Evolutionary conservation across 805 yeast genomes (phyloP).

Genomic region (Starmerella khaoyaiensis): DNA sequence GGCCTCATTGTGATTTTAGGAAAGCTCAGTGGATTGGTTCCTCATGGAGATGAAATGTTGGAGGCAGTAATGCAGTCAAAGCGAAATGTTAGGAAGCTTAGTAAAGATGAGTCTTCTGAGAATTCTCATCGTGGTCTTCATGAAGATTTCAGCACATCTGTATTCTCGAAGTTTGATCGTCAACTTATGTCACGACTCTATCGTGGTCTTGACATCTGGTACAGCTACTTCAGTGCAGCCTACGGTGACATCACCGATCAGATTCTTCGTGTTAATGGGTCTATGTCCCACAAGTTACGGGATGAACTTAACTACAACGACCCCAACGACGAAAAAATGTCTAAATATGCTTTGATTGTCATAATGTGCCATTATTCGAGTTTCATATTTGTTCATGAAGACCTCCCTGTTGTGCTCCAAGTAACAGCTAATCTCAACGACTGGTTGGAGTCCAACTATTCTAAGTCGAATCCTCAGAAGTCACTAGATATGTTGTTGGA

Average conservation of each 20-base stretch:
- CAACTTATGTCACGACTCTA: constrained; percentile 23
- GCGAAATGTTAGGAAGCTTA: too few relatives aligned
- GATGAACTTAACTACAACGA: constrained; percentile 15
- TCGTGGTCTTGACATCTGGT: constrained; percentile 27
- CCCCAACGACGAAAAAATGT: constrained; percentile 17
- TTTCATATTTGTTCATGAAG: constrained; percentile 25
- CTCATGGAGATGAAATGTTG: constrained; percentile 17
- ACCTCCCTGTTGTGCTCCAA: constrained; percentile 23
- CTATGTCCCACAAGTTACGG: constrained; percentile 16
- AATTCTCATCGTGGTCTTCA: constrained; percentile 1
- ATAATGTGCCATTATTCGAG: constrained; percentile 24
- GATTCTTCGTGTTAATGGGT: constrained; percentile 18
- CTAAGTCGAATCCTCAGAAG: too few relatives aligned
- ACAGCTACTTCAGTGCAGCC: constrained; percentile 21
- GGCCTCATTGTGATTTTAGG: constrained; percentile 25
- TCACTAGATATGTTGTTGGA: constrained; percentile 17
- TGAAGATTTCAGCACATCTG: too few relatives aligned
- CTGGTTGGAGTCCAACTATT: constrained; percentile 16
- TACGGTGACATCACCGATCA: constrained; percentile 23
- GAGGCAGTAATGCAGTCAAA: constrained; percentile 14
- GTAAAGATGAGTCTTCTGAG: too few relatives aligned
- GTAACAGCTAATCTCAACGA: constrained; percentile 22
- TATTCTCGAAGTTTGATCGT: constrained; percentile 18
- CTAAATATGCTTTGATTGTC: constrained; percentile 22
- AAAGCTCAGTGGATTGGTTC: constrained; percentile 16